These are phyloP conservation scores for Cytospora paraplurivora DNA, from an alignment of 2,329 filamentous ascomycete genomes.

Conservation along the genomic window DNA sequence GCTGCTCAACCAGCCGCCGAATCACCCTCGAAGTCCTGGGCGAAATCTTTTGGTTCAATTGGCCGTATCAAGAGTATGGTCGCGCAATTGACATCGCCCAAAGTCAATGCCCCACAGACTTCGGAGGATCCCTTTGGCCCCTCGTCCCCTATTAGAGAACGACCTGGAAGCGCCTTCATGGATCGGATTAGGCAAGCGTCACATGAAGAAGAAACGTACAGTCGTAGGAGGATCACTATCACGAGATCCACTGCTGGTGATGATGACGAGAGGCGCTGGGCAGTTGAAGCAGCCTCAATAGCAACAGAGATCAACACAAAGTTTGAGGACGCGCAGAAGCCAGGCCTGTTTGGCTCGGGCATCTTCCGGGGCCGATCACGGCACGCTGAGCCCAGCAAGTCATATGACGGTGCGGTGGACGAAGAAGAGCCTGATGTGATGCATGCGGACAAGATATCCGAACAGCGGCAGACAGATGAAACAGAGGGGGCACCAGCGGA, in stretches of 20 bases:
- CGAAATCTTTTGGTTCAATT: slow-evolving; percentile 35
- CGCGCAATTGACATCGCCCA: slow-evolving; percentile 35
- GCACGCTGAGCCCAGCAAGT: background rate
- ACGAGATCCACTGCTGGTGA: slow-evolving; percentile 10
- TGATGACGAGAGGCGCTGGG: slow-evolving; percentile 20
- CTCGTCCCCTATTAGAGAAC: slow-evolving; percentile 21
- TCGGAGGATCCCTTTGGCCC: slow-evolving; percentile 28
- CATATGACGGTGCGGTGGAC: slow-evolving; percentile 32
- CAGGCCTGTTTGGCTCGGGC: background rate
- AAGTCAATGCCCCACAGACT: slow-evolving; percentile 23
- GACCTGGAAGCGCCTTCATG: slow-evolving; percentile 26
- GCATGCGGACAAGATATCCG: slow-evolving; percentile 27
- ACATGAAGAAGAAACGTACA: slow-evolving; percentile 23
- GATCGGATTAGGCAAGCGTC: slow-evolving; percentile 25
- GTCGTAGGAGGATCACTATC: slow-evolving; percentile 18
- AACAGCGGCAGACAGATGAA: slow-evolving; percentile 31
- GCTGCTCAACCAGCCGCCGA: slow-evolving; percentile 11
- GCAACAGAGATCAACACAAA: slow-evolving; percentile 1
- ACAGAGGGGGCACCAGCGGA: slow-evolving; percentile 27
- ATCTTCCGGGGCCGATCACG: background rate
- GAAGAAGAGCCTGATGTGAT: slow-evolving; percentile 28
- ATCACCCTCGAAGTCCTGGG: slow-evolving; percentile 34
- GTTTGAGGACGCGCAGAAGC: background rate
- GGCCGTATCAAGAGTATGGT: slow-evolving; percentile 39
- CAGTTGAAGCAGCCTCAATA: slow-evolving; percentile 9